These are phyloP conservation scores for Ramichloridium luteum DNA, from an alignment of 2,329 filamentous ascomycete species.

Conservation along the genomic window DNA sequence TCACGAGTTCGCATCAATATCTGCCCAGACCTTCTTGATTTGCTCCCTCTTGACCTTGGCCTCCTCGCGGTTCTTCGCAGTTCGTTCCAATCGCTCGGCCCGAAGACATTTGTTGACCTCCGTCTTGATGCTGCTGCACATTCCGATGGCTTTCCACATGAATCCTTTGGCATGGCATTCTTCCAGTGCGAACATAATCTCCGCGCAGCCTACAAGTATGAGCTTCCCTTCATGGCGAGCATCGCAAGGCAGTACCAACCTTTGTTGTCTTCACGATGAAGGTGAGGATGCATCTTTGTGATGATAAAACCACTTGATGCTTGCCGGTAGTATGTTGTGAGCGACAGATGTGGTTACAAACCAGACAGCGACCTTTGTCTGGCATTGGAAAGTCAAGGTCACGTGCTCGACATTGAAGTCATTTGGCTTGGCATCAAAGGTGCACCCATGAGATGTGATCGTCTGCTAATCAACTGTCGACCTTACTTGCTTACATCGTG, in stretches of 20 bases:
- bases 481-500: neutral
- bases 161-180: slow-evolving; percentile 92
- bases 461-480: no score
- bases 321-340: no score
- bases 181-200: slow-evolving; percentile 85
- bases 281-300: slow-evolving; percentile 84
- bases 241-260: slow-evolving; percentile 47
- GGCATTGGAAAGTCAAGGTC: neutral
- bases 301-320: no score
- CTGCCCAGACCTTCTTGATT: slow-evolving; percentile 66
- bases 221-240: slow-evolving; percentile 5
- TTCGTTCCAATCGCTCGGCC: slow-evolving; percentile 65
- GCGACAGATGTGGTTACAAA: no score
- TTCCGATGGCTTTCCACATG: slow-evolving; percentile 77
- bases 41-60: slow-evolving; percentile 58
- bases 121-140: slow-evolving; percentile 78
- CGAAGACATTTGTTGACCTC: slow-evolving; percentile 77
- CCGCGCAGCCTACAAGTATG: slow-evolving; percentile 63
- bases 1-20: slow-evolving; percentile 61
- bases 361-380: slow-evolving; percentile 8
- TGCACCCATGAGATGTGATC: no score
- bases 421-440: no score
- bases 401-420: no score
- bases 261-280: slow-evolving; percentile 83
- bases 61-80: slow-evolving; percentile 60